phyloP scores from a whole-genome alignment of 371 early-diverging fungal species.

The Mycotypha africana region DNA sequence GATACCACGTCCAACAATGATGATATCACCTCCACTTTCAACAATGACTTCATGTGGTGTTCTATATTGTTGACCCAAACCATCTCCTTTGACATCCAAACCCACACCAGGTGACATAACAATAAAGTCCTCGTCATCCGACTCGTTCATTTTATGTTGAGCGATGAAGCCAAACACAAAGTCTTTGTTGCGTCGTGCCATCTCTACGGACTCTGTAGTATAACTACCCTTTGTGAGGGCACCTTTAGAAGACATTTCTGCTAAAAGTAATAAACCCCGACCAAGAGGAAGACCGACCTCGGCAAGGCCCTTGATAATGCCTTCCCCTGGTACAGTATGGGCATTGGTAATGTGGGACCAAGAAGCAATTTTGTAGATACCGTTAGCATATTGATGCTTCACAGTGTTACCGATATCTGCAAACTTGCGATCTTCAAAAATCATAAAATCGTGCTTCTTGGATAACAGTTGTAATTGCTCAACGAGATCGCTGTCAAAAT shows the following conservation, averaged over 20 bases:
- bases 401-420: conserved; percentile 96
- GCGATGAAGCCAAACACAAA: conserved; percentile 96
- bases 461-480: conserved; percentile 67
- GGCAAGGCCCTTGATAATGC: conserved; percentile 86
- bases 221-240: conserved; percentile 78
- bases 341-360: conserved; percentile 96
- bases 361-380: conserved; percentile 86
- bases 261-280: conserved; percentile 82
- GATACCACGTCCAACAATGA: conserved; percentile 96
- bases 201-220: conserved; percentile 77
- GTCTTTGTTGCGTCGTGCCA: conserved; percentile 82
- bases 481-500: conserved; percentile 85
- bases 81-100: conserved; percentile 77
- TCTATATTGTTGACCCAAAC: conserved; percentile 92
- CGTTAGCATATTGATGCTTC: conserved; percentile 86
- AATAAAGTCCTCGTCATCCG: conserved; percentile 74
- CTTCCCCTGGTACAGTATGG: conserved; percentile 93
- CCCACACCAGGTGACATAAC: conserved; percentile 95
- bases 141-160: conserved; percentile 63
- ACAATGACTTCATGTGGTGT: conserved; percentile 83
- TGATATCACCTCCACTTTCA: conserved; percentile 87
- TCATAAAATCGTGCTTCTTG: conserved; percentile 86
- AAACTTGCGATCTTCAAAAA: conserved; percentile 98
- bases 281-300: conserved; percentile 80
- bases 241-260: conserved; percentile 96